Evolutionary conservation across 78 protist genomes (phyloP), one percentile per base, ranked within the genome.

Genomic region (Acrasis kona): DNA sequence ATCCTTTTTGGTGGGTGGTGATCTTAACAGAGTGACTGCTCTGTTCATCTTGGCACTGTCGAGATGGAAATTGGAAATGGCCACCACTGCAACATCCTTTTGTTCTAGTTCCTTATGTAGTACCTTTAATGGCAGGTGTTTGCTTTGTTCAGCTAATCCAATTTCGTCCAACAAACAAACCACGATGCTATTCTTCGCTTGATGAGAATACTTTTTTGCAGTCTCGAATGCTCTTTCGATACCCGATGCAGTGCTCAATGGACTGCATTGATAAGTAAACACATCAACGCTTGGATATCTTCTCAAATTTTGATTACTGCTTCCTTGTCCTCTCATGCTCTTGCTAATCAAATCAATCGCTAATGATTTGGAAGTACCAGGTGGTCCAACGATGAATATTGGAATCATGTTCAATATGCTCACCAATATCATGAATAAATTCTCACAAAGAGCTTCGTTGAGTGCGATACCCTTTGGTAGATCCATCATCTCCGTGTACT

Each of bases 31-130:
- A 19, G 27, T 57, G 0, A 87, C n/a, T 34, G 81, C 83, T 37
- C 89, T 72, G 67, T 88, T 88, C 84, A 84, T 81, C 84, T 88
- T 84, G 77, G 89, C 88, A 32, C 85, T 70, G 67, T 88, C 92
- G n/a, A 88, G 73, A 12, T 41, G 41, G 86, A 83, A 88, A 82
- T 88, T 88, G 70, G 74, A 39, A 34, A 88, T 58, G 29, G 89
- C 92, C 27, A 88, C 84, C 35, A 88, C 41, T 0, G 82, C 78
- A n/a, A n/a, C n/a, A n/a, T n/a, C n/a, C n/a, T n/a, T n/a, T 35
- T n/a, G 38, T 28, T 79, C 90, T 35, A 88, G 81, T 19, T 83
- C 37, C 32, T 29, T 8, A 66, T 88, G 92, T 5, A 87, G 79
- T 4, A 88, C 84, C 77, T 88, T 88, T 71, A 88, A 87, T 5